phyloP scores from a whole-genome alignment of 805 yeast genomes.

The Kregervanrija delftensis region DNA sequence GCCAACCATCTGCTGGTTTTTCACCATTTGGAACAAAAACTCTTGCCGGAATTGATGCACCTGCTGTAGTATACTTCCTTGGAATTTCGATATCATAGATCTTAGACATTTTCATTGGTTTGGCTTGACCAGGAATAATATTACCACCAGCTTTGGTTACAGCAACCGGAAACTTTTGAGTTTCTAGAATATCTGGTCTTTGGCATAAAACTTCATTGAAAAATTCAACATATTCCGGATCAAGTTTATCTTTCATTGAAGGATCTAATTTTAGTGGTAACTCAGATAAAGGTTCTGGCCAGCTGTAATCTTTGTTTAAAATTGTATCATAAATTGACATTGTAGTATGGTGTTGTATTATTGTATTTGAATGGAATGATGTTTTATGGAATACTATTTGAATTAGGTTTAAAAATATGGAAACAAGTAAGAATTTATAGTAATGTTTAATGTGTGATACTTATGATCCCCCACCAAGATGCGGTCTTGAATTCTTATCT shows the following conservation, averaged over 20 bases:
- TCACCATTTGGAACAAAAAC: conserved; percentile 25
- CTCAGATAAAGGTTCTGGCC: conserved; percentile 22
- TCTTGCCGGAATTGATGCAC: conserved; percentile 18
- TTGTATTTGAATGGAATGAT: too few relatives aligned
- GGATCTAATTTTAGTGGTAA: conserved; percentile 28
- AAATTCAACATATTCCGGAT: conserved; percentile 19
- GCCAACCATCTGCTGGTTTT: conserved; percentile 18
- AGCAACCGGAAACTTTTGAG: conserved; percentile 18
- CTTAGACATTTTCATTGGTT: conserved; percentile 15
- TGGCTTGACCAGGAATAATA: conserved; percentile 25
- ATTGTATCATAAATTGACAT: conserved; percentile 10
- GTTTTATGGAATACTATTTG: too few relatives aligned
- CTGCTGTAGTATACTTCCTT: conserved; percentile 26
- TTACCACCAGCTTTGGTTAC: conserved; percentile 16
- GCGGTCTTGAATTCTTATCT: too few relatives aligned
- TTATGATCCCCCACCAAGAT: too few relatives aligned
- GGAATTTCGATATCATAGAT: conserved; percentile 16
- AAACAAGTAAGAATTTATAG: too few relatives aligned
- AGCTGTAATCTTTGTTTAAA: conserved; percentile 21
- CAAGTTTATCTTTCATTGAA: conserved; percentile 13
- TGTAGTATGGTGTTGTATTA: too few relatives aligned
- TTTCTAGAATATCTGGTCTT: conserved; percentile 19
- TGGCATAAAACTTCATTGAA: conserved; percentile 16
- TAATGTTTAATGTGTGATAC: too few relatives aligned
- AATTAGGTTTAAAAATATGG: too few relatives aligned